A percentile compares a stretch with the other conserved stretches of the same genome.
phyloP scores from a whole-genome alignment of 176 grass and related monocot genomes.

The Cenchrus americanus region DNA sequence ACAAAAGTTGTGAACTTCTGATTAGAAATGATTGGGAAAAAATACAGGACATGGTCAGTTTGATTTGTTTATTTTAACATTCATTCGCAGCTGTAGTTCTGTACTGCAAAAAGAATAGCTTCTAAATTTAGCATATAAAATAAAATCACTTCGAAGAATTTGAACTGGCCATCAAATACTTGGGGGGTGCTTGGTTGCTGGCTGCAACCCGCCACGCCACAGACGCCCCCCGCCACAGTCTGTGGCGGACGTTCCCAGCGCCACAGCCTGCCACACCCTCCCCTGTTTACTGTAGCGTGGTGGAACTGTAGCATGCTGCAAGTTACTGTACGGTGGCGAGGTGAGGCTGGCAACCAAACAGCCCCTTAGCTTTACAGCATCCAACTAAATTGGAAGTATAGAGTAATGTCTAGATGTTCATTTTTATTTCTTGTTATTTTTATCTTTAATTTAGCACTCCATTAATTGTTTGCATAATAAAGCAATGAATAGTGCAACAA shows the following conservation, averaged over 20 bases:
- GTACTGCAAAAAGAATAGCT: neutral
- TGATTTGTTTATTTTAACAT: neutral
- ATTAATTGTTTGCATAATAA: neutral
- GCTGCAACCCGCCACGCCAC: too few species aligned
- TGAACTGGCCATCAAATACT: neutral
- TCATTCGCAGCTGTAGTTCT: neutral
- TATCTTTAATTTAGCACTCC: neutral
- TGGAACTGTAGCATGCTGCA: too few species aligned
- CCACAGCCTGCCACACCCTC: too few species aligned
- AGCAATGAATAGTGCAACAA: neutral
- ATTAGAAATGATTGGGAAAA: neutral
- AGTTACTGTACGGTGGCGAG: too few species aligned
- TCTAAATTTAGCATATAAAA: neutral
- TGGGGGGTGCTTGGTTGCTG: too few species aligned
- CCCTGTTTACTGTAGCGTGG: too few species aligned
- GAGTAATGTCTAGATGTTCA: neutral
- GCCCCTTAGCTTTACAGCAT: neutral
- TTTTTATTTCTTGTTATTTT: constrained; percentile 7
- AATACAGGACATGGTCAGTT: neutral
- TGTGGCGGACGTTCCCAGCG: too few species aligned
- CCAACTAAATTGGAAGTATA: constrained; percentile 14
- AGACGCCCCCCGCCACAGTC: too few species aligned
- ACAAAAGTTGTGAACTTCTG: neutral
- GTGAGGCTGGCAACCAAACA: too few species aligned
- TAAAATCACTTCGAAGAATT: neutral